A percentile compares a stretch with the other conserved stretches of the same genome.
phyloP scores from a whole-genome alignment of 768 basidiomycete species.

The Coprinopsis marcescibilis region DNA sequence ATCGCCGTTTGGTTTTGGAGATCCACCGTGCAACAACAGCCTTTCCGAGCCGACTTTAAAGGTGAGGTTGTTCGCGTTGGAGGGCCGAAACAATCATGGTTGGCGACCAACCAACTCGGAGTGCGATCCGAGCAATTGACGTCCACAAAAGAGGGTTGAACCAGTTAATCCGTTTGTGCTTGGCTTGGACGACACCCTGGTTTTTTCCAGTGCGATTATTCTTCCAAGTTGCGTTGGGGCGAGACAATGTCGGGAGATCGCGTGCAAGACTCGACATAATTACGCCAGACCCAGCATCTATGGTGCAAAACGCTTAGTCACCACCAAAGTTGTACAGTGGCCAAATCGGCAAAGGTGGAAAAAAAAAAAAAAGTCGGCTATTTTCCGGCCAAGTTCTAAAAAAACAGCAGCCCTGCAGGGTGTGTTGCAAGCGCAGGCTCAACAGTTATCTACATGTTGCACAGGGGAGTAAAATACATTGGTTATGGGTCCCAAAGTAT shows the following conservation, averaged over 20 bases:
- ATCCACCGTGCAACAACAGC: background rate
- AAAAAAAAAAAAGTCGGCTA: no score
- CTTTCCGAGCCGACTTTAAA: background rate
- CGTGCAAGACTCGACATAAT: no score
- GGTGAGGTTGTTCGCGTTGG: background rate
- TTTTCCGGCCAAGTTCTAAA: no score
- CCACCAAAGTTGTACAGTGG: no score
- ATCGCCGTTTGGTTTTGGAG: background rate
- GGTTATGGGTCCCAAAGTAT: no score
- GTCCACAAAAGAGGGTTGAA: conserved; percentile 17
- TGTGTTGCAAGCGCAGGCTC: no score
- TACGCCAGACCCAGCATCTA: background rate
- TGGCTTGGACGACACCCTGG: conserved; percentile 11
- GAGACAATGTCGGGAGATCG: background rate
- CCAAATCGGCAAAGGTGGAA: no score
- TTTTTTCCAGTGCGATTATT: conserved; percentile 6
- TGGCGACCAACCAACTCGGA: background rate
- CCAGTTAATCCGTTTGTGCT: conserved; percentile 13
- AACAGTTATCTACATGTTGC: no score
- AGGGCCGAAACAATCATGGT: background rate
- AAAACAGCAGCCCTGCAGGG: no score
- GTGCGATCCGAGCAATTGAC: conserved; percentile 8
- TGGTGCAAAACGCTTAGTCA: no score
- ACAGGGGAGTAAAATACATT: no score
- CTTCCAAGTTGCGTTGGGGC: background rate